Evolutionary conservation across 768 basidiomycete species (phyloP).

Genomic region (Psilocybe sp.): DNA sequence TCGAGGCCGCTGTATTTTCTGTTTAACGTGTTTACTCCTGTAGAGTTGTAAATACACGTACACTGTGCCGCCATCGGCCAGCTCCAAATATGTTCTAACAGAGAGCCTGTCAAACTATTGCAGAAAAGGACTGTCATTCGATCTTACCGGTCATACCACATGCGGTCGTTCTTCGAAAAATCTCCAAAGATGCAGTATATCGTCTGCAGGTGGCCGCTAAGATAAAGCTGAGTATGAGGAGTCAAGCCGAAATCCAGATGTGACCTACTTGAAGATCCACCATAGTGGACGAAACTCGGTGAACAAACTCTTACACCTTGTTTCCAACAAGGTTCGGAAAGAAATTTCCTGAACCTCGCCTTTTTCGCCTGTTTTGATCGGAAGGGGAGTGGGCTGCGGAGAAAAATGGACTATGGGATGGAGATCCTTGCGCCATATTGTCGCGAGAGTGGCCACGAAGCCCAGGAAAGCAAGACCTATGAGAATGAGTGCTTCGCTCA

Average conservation of each 20-base stretch:
- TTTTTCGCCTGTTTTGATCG: slow-evolving; percentile 28
- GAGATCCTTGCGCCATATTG: slow-evolving; percentile 17
- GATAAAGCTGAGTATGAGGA: background rate
- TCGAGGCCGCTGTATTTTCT: slow-evolving; percentile 51
- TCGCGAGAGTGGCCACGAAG: slow-evolving; percentile 28
- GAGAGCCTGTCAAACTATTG: background rate
- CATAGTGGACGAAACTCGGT: slow-evolving; percentile 41
- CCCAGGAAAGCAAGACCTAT: slow-evolving; percentile 33
- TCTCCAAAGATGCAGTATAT: slow-evolving; percentile 57
- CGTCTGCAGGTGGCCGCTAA: slow-evolving; percentile 64
- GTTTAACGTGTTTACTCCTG: background rate
- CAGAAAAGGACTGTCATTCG: background rate
- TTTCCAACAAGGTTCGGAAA: slow-evolving; percentile 36
- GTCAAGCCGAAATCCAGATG: background rate
- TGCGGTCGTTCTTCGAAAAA: slow-evolving; percentile 53
- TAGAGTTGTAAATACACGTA: slow-evolving; percentile 26
- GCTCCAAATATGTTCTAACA: slow-evolving; percentile 26
- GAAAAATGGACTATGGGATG: slow-evolving; percentile 37
- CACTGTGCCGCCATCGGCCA: slow-evolving; percentile 66
- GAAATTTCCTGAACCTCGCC: slow-evolving; percentile 31
- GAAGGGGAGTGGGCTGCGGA: slow-evolving; percentile 32
- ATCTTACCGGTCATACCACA: slow-evolving; percentile 54
- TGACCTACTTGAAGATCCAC: slow-evolving; percentile 49
- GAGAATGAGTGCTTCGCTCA: slow-evolving; percentile 21
- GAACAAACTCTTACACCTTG: slow-evolving; percentile 40